Evolutionary conservation across 2,329 filamentous ascomycete species (phyloP).

Genomic region (Epichloe gansuensis): DNA sequence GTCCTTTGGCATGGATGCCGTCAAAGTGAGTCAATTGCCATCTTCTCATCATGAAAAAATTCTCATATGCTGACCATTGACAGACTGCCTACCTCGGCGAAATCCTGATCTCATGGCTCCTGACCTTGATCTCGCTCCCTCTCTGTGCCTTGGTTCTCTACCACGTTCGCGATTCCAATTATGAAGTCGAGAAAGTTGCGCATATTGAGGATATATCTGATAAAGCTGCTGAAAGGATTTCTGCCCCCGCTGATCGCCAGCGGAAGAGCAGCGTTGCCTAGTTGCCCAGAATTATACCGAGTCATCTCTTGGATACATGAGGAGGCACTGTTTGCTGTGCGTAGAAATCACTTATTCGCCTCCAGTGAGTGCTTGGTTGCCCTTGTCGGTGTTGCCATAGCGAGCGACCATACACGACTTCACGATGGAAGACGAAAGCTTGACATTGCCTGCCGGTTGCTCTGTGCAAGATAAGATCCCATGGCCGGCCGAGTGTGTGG

Average conservation of each 20-base stretch:
- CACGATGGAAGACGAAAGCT: too few species aligned
- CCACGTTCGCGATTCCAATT: slow-evolving; percentile 3
- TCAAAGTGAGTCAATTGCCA: slow-evolving; percentile 11
- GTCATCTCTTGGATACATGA: too few species aligned
- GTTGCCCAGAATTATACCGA: too few species aligned
- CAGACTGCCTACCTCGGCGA: slow-evolving; percentile 5
- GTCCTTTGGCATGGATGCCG: slow-evolving; percentile 21
- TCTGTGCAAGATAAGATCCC: too few species aligned
- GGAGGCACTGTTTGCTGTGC: too few species aligned
- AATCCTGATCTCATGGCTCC: slow-evolving; percentile 3
- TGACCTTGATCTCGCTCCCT: slow-evolving; percentile 2
- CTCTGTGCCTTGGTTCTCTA: slow-evolving; percentile 4
- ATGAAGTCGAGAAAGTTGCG: neutral
- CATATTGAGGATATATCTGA: neutral
- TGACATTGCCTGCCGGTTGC: too few species aligned
- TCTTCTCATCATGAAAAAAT: neutral
- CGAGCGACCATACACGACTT: too few species aligned
- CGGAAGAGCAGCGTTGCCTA: neutral
- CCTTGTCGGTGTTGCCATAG: too few species aligned
- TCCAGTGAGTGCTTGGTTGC: too few species aligned
- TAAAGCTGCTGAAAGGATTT: neutral
- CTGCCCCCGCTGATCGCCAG: neutral
- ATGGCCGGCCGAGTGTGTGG: too few species aligned
- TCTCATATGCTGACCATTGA: neutral
- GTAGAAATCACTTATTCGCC: too few species aligned